Base-by-base conservation (phyloP, 2,329 filamentous ascomycete genomes). In the Xylariales sp. region DNA sequence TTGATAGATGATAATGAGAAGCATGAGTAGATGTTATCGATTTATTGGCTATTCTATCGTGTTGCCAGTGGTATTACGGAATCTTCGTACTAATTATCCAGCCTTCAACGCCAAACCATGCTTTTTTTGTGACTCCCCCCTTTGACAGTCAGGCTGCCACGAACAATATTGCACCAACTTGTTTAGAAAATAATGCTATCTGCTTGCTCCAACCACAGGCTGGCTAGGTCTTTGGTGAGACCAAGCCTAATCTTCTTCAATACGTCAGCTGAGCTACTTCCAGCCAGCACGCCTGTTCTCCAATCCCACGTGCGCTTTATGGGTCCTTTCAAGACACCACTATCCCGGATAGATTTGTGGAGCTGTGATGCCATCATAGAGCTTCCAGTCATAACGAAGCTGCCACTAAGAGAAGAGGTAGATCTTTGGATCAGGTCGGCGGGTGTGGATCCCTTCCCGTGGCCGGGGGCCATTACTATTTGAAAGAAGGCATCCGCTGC, bases 401-500 rank as follows among this genome's bases (percentile, higher is more conserved):
- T 72, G 48, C 59, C 66, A 48, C 70, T 70, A 51, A 76, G 63
- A 47, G 75, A 73, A 6, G 50, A 46, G 5, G 46, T 50, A 10
- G 50, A 55, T 28, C 56, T 85, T 55, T 78, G 77, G 43, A 93
- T 71, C 44, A 88, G 65, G 42, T 83, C 79, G 4, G 75, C 74
- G 1, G 83, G 83, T 13, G 78, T 77, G 0, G 81, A 76, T 2
- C 76, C 76, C 58, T 72, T 78, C 37, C 78, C 81, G 33, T 81
- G 78, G 13, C 76, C 79, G 5, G 85, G 83, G n/a, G 79, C 69
- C 16, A 95, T 66, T 5, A 89, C 85, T 1, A 88, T 77, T 44
- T 77, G 68, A 55, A 95, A 80, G 55, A 89, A 91, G 52, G 88
- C 85, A 47, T 88, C 83, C 55, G 85, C 88, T 17, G 84, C 81